Evolutionary conservation across 768 basidiomycete genomes (phyloP).

Genomic region (Amanita thiersii): DNA sequence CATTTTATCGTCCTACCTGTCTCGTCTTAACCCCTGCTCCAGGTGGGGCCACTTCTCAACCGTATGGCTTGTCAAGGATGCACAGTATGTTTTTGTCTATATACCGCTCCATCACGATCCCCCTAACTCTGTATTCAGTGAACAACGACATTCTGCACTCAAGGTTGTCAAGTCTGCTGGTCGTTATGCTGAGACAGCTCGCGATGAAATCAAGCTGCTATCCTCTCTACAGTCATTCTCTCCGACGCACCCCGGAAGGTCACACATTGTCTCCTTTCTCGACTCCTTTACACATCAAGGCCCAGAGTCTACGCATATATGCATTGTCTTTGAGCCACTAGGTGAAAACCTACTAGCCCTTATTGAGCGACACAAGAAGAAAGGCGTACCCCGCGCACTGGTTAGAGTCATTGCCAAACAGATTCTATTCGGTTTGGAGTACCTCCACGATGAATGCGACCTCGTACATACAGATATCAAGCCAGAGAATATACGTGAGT

Average conservation of each 20-base stretch:
- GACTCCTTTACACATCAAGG: conserved; percentile 81
- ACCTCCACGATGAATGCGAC: conserved; percentile 88
- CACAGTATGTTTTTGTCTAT: conserved; percentile 40
- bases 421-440: conserved; percentile 81
- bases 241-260: conserved; percentile 70
- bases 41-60: conserved; percentile 97
- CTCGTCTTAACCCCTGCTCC: conserved; percentile 11
- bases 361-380: conserved; percentile 72
- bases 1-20: conserved; percentile 8
- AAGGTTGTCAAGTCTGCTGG: conserved; percentile 94
- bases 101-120: conserved; percentile 11
- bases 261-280: conserved; percentile 81
- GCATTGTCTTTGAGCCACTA: conserved; percentile 86
- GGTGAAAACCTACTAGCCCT: conserved; percentile 72
- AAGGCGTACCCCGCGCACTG: conserved; percentile 72
- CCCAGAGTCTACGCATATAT: conserved; percentile 71
- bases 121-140: conserved; percentile 28
- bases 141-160: conserved; percentile 75
- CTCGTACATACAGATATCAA: conserved; percentile 93
- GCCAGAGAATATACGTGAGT: conserved; percentile 91
- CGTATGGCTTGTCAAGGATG: conserved; percentile 84
- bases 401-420: conserved; percentile 86
- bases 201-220: conserved; percentile 92
- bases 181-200: conserved; percentile 93
- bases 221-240: conserved; percentile 64